These are phyloP conservation scores for Xylaria sp. DNA, from an alignment of 2,329 filamentous ascomycete genomes.

Conservation along the genomic window DNA sequence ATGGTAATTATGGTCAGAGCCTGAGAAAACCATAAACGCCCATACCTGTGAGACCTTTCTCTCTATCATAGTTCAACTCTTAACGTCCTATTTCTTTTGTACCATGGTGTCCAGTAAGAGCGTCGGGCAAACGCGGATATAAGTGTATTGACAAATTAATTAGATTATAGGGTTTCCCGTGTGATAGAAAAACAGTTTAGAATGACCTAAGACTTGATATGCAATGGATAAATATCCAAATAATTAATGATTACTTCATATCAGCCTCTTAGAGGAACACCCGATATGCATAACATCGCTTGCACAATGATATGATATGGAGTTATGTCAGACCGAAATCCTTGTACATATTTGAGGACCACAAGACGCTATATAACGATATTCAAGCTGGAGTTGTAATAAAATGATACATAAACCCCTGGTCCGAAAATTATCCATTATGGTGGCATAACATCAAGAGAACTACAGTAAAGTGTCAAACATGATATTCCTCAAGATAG, in stretches of 20 bases:
- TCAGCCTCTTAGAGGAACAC: not conserved
- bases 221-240: not conserved
- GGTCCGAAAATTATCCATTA: not conserved
- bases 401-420: not conserved
- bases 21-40: not conserved
- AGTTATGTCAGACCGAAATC: not conserved
- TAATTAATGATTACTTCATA: not conserved
- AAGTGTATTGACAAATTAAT: not conserved
- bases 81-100: not conserved
- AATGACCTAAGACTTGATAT: not conserved
- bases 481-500: not conserved
- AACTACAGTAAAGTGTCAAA: not conserved
- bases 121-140: not conserved
- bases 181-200: not conserved
- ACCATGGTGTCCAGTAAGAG: no score
- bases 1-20: not conserved
- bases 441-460: not conserved
- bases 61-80: not conserved
- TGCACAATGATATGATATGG: not conserved
- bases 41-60: not conserved
- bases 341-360: not conserved
- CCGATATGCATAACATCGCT: not conserved
- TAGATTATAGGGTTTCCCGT: not conserved
- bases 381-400: not conserved
- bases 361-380: not conserved